Evolutionary conservation across 345 rosid genomes (phyloP).

Genomic region (Streptanthus diversifolius): DNA sequence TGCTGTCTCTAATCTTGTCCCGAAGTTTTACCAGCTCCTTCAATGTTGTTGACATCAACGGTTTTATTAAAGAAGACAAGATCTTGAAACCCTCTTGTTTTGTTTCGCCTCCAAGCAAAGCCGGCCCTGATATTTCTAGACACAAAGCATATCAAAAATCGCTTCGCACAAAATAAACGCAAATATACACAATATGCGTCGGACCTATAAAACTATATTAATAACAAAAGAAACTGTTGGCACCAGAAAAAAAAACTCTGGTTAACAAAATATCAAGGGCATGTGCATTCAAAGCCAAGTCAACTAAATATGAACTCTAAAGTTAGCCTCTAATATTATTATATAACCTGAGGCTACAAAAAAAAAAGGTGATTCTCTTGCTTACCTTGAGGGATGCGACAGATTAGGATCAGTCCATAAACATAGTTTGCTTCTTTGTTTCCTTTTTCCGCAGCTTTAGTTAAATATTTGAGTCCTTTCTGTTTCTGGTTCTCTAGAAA

Average conservation of each 20-base stretch:
- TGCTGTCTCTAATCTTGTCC: not conserved
- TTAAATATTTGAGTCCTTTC: not conserved
- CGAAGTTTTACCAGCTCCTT: not conserved
- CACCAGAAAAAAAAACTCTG: not conserved
- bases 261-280: not conserved
- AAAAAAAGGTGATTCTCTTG: not conserved
- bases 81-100: constrained; percentile 23
- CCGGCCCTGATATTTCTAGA: not conserved
- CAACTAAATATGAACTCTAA: not conserved
- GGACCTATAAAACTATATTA: not conserved
- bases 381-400: constrained; percentile 3
- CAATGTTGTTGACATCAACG: constrained; percentile 7
- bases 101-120: not conserved
- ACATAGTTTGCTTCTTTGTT: constrained; percentile 15
- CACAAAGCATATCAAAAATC: not conserved
- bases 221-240: not conserved
- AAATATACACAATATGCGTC: not conserved
- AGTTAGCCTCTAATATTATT: no score
- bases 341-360: not conserved
- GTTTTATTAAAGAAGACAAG: constrained; percentile 5
- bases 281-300: not conserved
- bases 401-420: constrained; percentile 17
- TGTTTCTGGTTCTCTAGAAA: not conserved
- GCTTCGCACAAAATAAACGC: not conserved
- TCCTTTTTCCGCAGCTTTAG: constrained; percentile 8